Base-by-base conservation (phyloP, 2,329 filamentous ascomycete genomes). In the Trichophyton benhamiae region DNA sequence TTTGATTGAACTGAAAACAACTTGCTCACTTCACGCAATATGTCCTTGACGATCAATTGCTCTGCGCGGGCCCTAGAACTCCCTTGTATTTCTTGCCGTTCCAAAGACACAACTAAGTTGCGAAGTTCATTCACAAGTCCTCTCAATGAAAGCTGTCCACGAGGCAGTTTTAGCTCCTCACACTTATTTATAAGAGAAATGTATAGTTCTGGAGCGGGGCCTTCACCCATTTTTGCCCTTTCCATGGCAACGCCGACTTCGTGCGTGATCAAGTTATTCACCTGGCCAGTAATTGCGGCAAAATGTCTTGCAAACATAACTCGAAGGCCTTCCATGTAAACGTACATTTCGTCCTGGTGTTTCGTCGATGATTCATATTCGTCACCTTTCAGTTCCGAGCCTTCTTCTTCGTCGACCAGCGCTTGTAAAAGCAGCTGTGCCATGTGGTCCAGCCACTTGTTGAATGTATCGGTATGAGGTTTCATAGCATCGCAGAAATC, bases 331-430 rank as follows among this genome's bases (percentile, higher is more conserved):
- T 91, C 85, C 62, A 95, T 87, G 69, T 95, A 95, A 5, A 88
- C 88, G 73, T 92, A 89, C 48, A 96, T 82, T 70, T 95, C 85
- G 64, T 96, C 92, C 74, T 97, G 92, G 53, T 87, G 82, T 71
- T 89, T 89, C 0, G 91, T 89, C 0, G 92, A 95, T 36, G 88
- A 83, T 66, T 90, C 88, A 65, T 96, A 94, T 71, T 97, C 94
- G 63, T 96, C 87, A 25, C 94, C 94, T 9, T 90, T 92, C 1
- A 85, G 82, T 62, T 95, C 89, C 8, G 81, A 74, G n/a, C 77
- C 78, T 15, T 84, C 84, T 46, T 95, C 90, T 68, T 94, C 85
- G 67, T 97, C 94, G 17, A 97, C 84, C 1, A 97, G 79, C 0
- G 89, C 84, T 63, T 85, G 81, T 9, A 88, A 75, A 8, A 96